Evolutionary conservation across 768 basidiomycete species (phyloP), one percentile per base, ranked within the genome.

Genomic region (Kwoniella shandongensis): DNA sequence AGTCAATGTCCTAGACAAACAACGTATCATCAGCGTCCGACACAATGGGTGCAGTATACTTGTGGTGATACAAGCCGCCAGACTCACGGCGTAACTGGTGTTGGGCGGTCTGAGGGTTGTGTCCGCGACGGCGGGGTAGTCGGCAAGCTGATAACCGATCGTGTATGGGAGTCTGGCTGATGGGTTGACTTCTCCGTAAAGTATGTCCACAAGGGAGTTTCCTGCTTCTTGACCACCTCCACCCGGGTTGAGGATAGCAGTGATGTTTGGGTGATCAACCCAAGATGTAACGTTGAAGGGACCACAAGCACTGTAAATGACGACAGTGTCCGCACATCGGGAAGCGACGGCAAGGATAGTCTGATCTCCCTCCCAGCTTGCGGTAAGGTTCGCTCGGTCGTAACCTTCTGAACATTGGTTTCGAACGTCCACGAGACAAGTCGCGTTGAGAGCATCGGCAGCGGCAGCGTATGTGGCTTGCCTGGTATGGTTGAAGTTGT

Each of bases 231-330:
- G 78, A 17, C 85, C 86, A 15, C 81, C 79, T 2, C 82, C 66
- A 17, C 85, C 84, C 11, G 55, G 47, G 36, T 80, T 81, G 12
- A 83, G 86, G 80, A 85, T 82, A 32, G 83, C 84, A 26, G 84
- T 84, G 32, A 86, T 81, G 57, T 89, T 89, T 3, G 86, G 83
- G 54, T 89, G 80, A 8, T 80, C 79, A 17, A 82, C 82, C 87
- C 88, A 89, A 2, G 80, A 65, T 70, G 88, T 26, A 45, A 49
- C 0, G 17, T 54, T 69, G 35, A 65, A 41, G 1, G 72, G 54
- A 2, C 88, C 88, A 30, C 88, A 86, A 8, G 83, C 83, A 74
- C 88, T 84, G 10, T 86, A 78, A 17, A 91, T 82, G 23, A 88
- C 89, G 54, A 89, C 47, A 15, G 54, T 57, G 17, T 49, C 40